phyloP scores from a whole-genome alignment of 1,139 yeast genomes.

The Taiozyma sp. region DNA sequence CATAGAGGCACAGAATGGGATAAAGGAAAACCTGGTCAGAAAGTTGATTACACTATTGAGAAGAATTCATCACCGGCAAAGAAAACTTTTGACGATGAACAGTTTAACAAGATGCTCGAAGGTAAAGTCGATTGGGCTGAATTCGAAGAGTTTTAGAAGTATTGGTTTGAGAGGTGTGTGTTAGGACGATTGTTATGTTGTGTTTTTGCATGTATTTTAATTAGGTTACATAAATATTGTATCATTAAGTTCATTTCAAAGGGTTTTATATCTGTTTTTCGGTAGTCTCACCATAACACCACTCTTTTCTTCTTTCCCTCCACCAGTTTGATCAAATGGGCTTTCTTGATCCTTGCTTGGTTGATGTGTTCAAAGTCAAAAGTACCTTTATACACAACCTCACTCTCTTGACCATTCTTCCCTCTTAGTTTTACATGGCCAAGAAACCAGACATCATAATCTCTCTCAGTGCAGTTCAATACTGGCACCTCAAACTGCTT shows the following conservation, averaged over 20 bases:
- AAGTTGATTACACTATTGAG: constrained; percentile 2
- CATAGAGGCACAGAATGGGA: constrained; percentile 10
- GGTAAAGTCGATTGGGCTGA: constrained; percentile 20
- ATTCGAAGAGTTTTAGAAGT: constrained; percentile 8
- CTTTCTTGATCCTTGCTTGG: constrained; percentile 18
- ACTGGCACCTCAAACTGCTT: constrained; percentile 19
- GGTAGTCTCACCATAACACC: constrained; percentile 14
- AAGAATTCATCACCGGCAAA: neutral
- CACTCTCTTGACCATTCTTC: constrained; percentile 11
- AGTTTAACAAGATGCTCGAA: constrained; percentile 3
- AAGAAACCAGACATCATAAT: constrained; percentile 20
- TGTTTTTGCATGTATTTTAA: neutral
- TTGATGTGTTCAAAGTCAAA: constrained; percentile 22
- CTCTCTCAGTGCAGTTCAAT: constrained; percentile 12
- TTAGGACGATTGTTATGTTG: neutral
- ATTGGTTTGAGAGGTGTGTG: neutral
- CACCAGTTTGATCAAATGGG: constrained; percentile 12
- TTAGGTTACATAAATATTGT: neutral
- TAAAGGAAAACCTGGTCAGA: constrained; percentile 7
- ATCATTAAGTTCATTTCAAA: neutral
- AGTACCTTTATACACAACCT: constrained; percentile 20
- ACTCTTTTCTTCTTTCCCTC: constrained; percentile 16
- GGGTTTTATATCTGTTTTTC: neutral
- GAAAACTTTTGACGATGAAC: neutral
- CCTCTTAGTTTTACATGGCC: constrained; percentile 17